Conservation (phyloP, 257 asterid species). For the Schizonepeta tenuifolia region DNA sequence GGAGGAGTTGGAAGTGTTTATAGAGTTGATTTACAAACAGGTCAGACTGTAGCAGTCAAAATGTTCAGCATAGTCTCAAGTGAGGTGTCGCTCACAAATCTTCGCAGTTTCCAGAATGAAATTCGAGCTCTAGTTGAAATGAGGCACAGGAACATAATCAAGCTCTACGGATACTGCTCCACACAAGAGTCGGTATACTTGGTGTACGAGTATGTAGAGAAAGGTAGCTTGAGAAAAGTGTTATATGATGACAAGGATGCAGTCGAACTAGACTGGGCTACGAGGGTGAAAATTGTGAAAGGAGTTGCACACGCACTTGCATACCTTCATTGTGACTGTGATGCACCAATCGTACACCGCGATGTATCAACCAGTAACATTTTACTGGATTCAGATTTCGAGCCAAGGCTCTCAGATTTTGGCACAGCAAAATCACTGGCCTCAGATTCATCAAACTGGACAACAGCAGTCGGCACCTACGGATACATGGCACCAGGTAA, state of each 20-base stretch:
- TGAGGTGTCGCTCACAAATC: slow-evolving; percentile 50
- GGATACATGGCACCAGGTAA: slow-evolving; percentile 99
- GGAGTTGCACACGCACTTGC: slow-evolving; percentile 94
- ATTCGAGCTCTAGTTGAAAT: slow-evolving; percentile 74
- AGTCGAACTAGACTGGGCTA: slow-evolving; percentile 58
- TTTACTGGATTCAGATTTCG: slow-evolving; percentile 68
- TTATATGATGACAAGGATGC: slow-evolving; percentile 56
- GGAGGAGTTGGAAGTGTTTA: slow-evolving; percentile 89
- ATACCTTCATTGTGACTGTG: slow-evolving; percentile 88
- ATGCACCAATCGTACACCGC: slow-evolving; percentile 78
- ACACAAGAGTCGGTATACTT: slow-evolving; percentile 68
- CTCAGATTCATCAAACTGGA: slow-evolving; percentile 69
- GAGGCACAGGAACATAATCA: slow-evolving; percentile 83
- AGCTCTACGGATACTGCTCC: slow-evolving; percentile 82
- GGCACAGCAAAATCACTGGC: slow-evolving; percentile 78
- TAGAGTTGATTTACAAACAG: slow-evolving; percentile 58
- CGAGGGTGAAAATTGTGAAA: slow-evolving; percentile 63
- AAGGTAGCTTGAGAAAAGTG: slow-evolving; percentile 71
- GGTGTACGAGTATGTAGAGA: slow-evolving; percentile 82
- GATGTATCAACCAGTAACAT: slow-evolving; percentile 77
- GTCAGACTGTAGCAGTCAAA: slow-evolving; percentile 80
- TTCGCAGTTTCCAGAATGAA: slow-evolving; percentile 75
- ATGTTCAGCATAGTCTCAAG: slow-evolving; percentile 57
- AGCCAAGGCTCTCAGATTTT: slow-evolving; percentile 87
- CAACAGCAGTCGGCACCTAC: slow-evolving; percentile 83